phyloP scores from a whole-genome alignment of 179 eudicot genomes.

The Spinacia oleracea region DNA sequence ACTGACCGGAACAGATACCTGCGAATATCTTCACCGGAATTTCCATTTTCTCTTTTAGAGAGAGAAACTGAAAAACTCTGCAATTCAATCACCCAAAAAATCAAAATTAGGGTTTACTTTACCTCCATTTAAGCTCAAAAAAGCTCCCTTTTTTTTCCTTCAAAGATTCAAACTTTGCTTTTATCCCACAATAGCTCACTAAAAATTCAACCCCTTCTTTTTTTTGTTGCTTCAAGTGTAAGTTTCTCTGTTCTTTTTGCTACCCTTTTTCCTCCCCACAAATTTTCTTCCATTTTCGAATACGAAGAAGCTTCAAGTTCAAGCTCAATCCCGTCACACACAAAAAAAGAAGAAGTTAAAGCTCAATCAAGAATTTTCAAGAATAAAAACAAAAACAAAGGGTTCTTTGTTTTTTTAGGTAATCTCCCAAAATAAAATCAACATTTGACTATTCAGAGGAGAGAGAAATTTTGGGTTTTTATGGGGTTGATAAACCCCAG shows the following conservation, averaged over 20 bases:
- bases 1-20: conserved; percentile 28
- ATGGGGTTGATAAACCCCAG: conserved; percentile 16
- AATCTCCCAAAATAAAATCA: background rate
- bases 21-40: conserved; percentile 33
- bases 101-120: conserved; percentile 4
- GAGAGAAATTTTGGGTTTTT: conserved; percentile 6
- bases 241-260: conserved; percentile 28
- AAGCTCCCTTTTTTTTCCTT: no score
- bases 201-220: background rate
- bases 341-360: conserved; percentile 19
- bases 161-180: conserved; percentile 27
- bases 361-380: background rate
- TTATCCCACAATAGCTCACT: background rate
- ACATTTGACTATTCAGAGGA: conserved; percentile 19
- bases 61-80: background rate
- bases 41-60: conserved; percentile 9
- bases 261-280: conserved; percentile 6
- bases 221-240: conserved; percentile 34
- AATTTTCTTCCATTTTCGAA: conserved; percentile 18
- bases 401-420: background rate
- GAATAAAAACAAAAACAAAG: background rate
- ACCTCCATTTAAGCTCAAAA: background rate
- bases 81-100: background rate
- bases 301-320: conserved; percentile 18
- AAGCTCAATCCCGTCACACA: no score